A percentile compares a stretch with the other conserved stretches of the same genome.
phyloP scores from a whole-genome alignment of 1,139 yeast species.

The Candida dubliniensis region DNA sequence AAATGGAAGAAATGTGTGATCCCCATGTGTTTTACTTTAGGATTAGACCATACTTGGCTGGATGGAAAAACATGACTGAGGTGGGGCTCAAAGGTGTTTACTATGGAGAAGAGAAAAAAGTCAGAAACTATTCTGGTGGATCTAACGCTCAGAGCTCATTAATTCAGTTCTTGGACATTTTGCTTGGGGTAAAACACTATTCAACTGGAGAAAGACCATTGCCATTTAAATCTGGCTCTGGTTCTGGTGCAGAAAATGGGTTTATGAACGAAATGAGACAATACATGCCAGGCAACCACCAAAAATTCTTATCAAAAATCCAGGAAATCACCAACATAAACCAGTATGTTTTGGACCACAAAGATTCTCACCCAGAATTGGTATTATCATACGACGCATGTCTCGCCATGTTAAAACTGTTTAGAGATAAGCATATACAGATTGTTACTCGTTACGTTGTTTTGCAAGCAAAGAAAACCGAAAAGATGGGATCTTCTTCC shows the following conservation, averaged over 20 bases:
- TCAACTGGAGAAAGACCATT: conserved; percentile 67
- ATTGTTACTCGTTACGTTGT: conserved; percentile 85
- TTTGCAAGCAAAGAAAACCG: conserved; percentile 65
- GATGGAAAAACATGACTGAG: conserved; percentile 90
- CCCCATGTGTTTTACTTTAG: conserved; percentile 88
- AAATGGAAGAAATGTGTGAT: conserved; percentile 93
- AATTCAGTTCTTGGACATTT: conserved; percentile 80
- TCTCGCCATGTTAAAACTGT: conserved; percentile 81
- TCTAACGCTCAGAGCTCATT: conserved; percentile 92
- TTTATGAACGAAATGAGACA: conserved; percentile 81
- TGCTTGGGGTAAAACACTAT: conserved; percentile 73
- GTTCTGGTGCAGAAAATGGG: conserved; percentile 37
- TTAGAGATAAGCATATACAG: conserved; percentile 91
- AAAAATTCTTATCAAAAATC: conserved; percentile 65
- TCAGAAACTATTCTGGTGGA: conserved; percentile 78
- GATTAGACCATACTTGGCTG: conserved; percentile 87
- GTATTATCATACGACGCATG: conserved; percentile 83
- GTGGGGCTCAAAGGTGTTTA: conserved; percentile 83
- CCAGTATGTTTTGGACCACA: conserved; percentile 54
- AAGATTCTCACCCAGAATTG: conserved; percentile 49
- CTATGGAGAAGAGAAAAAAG: conserved; percentile 66
- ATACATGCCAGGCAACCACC: conserved; percentile 88
- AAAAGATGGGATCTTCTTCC: conserved; percentile 52
- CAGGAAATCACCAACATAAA: conserved; percentile 58
- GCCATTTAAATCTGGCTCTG: conserved; percentile 24